These are phyloP conservation scores for Phaeosphaeriaceae sp. DNA, from an alignment of 2,329 filamentous ascomycete species.

Conservation along the genomic window DNA sequence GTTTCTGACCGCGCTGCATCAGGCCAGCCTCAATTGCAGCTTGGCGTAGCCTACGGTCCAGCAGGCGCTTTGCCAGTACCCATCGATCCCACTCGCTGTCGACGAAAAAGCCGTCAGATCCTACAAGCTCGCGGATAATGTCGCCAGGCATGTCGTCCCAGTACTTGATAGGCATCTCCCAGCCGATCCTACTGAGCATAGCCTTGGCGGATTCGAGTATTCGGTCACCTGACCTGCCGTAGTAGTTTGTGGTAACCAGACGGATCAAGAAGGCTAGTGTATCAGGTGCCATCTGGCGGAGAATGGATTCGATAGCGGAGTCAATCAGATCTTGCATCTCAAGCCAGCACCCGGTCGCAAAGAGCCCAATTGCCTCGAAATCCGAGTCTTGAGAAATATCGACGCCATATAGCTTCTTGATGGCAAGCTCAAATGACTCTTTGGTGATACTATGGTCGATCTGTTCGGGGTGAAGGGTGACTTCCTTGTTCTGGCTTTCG, in stretches of 20 bases:
- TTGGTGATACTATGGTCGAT: constrained; percentile 62
- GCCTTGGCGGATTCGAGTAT: constrained; percentile 64
- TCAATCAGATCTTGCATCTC: constrained; percentile 65
- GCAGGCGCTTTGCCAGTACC: constrained; percentile 61
- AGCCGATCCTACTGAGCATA: constrained; percentile 64
- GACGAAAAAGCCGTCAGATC: constrained; percentile 65
- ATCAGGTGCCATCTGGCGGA: constrained; percentile 61
- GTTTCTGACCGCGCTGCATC: constrained; percentile 52
- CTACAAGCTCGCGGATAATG: constrained; percentile 64
- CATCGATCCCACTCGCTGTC: constrained; percentile 65
- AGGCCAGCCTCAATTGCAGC: constrained; percentile 58
- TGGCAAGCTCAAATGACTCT: constrained; percentile 60
- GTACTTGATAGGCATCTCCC: constrained; percentile 61
- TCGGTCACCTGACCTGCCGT: constrained; percentile 61
- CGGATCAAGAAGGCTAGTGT: constrained; percentile 59
- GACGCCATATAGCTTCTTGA: constrained; percentile 62
- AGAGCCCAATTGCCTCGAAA: constrained; percentile 60
- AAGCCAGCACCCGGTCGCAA: constrained; percentile 64
- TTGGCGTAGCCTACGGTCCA: constrained; percentile 59
- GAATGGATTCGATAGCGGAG: constrained; percentile 60
- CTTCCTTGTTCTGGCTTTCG: constrained; percentile 60
- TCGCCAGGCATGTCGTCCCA: constrained; percentile 67
- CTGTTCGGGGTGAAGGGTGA: constrained; percentile 60
- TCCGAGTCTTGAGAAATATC: constrained; percentile 58
- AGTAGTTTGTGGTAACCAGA: constrained; percentile 63